Conservation (phyloP, 768 basidiomycete species). For the Sarcodon aspratus region DNA sequence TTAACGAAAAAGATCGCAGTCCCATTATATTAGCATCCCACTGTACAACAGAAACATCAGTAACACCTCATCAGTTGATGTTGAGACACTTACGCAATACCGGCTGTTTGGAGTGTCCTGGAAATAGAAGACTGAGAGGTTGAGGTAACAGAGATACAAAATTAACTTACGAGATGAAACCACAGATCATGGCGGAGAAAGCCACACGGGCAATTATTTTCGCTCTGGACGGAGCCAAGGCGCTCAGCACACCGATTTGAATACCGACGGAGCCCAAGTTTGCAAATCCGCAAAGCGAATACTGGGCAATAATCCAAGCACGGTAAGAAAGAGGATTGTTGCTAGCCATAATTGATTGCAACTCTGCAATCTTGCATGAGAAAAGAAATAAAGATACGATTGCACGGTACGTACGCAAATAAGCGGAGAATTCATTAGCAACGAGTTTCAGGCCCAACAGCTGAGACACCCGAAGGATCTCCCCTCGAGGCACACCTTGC, state of each 20-base stretch:
- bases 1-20: too few species aligned
- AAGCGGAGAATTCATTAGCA: conserved; percentile 81
- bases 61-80: background rate
- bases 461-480: conserved; percentile 72
- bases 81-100: conserved; percentile 17
- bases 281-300: conserved; percentile 86
- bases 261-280: conserved; percentile 83
- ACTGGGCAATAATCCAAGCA: conserved; percentile 75
- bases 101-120: conserved; percentile 18
- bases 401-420: conserved; percentile 24
- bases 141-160: background rate
- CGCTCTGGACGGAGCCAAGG: conserved; percentile 56
- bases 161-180: conserved; percentile 40
- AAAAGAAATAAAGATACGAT: background rate
- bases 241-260: conserved; percentile 66
- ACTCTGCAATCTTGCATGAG: conserved; percentile 12
- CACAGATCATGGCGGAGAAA: conserved; percentile 57
- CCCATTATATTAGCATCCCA: too few species aligned
- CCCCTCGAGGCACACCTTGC: conserved; percentile 59
- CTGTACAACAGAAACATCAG: too few species aligned
- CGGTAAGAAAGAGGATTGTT: conserved; percentile 52
- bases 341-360: conserved; percentile 35
- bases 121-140: background rate
- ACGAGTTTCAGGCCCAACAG: conserved; percentile 81
- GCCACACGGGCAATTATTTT: conserved; percentile 65